A percentile compares a stretch with the other conserved stretches of the same genome.
phyloP scores from a whole-genome alignment of 2,329 filamentous ascomycete species.

The Bipolaris bicolor region DNA sequence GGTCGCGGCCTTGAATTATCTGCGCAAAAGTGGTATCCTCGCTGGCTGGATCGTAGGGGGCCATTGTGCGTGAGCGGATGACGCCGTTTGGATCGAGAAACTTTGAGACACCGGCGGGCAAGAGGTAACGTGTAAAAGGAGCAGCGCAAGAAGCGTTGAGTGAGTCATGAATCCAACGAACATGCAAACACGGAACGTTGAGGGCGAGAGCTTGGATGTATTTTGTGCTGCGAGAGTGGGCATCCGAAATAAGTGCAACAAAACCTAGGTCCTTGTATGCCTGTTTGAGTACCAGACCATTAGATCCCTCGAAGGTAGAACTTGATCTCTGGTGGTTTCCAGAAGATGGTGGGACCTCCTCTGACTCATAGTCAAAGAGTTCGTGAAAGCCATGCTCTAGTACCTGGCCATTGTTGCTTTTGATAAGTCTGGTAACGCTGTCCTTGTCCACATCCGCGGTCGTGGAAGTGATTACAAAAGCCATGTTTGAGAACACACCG shows the following conservation, averaged over 20 bases:
- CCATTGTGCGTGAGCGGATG: slow-evolving; percentile 74
- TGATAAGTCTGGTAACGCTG: slow-evolving; percentile 67
- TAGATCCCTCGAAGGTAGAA: slow-evolving; percentile 19
- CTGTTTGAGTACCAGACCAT: slow-evolving; percentile 61
- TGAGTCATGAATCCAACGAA: slow-evolving; percentile 80
- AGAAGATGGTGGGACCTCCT: slow-evolving; percentile 26
- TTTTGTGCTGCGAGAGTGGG: slow-evolving; percentile 84
- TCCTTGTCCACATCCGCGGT: slow-evolving; percentile 61
- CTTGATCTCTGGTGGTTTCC: slow-evolving; percentile 21
- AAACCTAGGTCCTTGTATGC: slow-evolving; percentile 69
- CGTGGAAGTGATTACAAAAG: slow-evolving; percentile 80
- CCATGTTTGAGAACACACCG: slow-evolving; percentile 77
- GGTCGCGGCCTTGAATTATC: slow-evolving; percentile 55
- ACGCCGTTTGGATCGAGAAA: slow-evolving; percentile 71
- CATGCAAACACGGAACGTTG: slow-evolving; percentile 82
- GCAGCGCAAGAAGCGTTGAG: slow-evolving; percentile 66
- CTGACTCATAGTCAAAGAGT: slow-evolving; percentile 66
- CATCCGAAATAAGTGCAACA: slow-evolving; percentile 82
- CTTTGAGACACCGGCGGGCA: slow-evolving; percentile 81
- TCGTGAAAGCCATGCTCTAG: slow-evolving; percentile 79
- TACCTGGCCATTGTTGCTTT: slow-evolving; percentile 73
- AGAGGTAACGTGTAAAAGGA: slow-evolving; percentile 79
- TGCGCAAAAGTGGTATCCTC: slow-evolving; percentile 50
- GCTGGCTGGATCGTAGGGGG: slow-evolving; percentile 62
- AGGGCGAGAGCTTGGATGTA: slow-evolving; percentile 94